phyloP scores from a whole-genome alignment of 495 filamentous ascomycete species.

The Amphirosellinia nigrospora region DNA sequence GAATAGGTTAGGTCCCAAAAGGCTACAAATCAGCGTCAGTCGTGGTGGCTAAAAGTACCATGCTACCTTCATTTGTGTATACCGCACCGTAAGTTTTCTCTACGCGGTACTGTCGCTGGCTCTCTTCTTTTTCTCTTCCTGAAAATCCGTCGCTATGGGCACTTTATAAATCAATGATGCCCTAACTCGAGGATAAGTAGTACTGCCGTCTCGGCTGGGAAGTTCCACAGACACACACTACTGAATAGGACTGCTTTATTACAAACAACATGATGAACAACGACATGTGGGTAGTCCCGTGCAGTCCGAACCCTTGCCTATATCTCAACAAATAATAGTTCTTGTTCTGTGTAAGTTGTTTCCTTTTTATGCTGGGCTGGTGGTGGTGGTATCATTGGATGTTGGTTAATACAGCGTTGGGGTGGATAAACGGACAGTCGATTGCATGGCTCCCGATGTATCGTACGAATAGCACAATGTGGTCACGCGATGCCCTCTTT shows the following conservation, averaged over 20 bases:
- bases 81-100: not conserved
- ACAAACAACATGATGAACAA: slow-evolving; percentile 1
- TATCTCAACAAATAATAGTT: not conserved
- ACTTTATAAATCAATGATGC: no score
- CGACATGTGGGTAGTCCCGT: slow-evolving; percentile 12
- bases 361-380: not conserved
- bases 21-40: no score
- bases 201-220: no score
- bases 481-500: slow-evolving; percentile 22
- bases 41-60: not conserved
- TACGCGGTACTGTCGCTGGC: not conserved
- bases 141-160: not conserved
- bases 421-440: not conserved
- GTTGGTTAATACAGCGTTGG: not conserved
- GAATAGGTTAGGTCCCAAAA: no score
- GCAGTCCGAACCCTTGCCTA: slow-evolving; percentile 13
- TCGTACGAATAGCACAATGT: slow-evolving; percentile 16
- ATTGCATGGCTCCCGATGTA: not conserved
- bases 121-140: not conserved
- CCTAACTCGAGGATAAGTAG: no score
- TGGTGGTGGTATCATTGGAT: not conserved
- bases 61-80: not conserved
- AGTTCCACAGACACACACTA: no score
- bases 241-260: not conserved
- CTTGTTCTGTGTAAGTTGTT: no score